Evolutionary conservation across 2,329 filamentous ascomycete genomes (phyloP).

Genomic region (Fusarium aywerte): DNA sequence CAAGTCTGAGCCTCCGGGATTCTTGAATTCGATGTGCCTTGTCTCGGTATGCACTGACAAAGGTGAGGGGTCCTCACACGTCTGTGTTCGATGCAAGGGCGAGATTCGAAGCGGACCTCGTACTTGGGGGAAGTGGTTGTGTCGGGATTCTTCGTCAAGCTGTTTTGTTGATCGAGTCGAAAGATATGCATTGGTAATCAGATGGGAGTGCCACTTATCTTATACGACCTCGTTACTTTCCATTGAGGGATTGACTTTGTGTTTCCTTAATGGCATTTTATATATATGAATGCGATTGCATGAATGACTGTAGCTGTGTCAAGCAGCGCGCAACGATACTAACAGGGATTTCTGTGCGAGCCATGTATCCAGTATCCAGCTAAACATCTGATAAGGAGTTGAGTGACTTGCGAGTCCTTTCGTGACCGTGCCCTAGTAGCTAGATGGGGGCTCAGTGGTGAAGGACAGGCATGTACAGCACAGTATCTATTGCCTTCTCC

Average conservation of each 20-base stretch:
- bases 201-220: conserved; percentile 39
- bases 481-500: conserved; percentile 19
- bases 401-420: conserved; percentile 30
- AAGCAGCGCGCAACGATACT: conserved; percentile 28
- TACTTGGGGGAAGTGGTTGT: neutral
- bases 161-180: neutral
- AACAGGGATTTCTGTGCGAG: conserved; percentile 34
- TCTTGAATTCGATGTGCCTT: conserved; percentile 2
- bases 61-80: conserved; percentile 22
- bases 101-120: neutral
- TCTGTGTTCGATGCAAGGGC: neutral
- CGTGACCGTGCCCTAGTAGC: conserved; percentile 33
- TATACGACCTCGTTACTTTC: conserved; percentile 34
- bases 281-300: conserved; percentile 20
- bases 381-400: conserved; percentile 18
- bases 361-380: conserved; percentile 27
- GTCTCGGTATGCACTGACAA: conserved; percentile 25
- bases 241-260: conserved; percentile 20
- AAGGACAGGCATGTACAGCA: neutral
- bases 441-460: conserved; percentile 18
- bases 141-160: neutral
- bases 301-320: conserved; percentile 24
- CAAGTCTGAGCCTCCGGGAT: conserved; percentile 15
- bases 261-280: conserved; percentile 29
- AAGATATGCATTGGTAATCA: neutral